These are phyloP conservation scores for Aspergillus viridinutans DNA, from an alignment of 2,329 filamentous ascomycete genomes.

Conservation along the genomic window DNA sequence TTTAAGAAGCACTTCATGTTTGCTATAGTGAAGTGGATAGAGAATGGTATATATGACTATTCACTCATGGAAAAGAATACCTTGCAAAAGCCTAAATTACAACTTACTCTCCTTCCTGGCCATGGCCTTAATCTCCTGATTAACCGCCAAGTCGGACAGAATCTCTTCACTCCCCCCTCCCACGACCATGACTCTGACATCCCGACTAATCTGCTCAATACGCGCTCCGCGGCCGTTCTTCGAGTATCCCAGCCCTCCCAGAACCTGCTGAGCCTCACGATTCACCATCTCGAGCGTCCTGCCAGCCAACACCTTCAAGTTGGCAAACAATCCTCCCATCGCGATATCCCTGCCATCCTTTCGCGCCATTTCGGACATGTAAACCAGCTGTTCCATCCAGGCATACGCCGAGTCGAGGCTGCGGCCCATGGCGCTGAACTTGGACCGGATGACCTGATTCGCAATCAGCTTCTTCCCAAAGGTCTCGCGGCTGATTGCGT, in stretches of 20 bases:
- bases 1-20: no score
- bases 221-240: slow-evolving; percentile 45
- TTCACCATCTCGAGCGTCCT: slow-evolving; percentile 49
- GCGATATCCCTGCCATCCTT: slow-evolving; percentile 11
- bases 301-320: slow-evolving; percentile 48
- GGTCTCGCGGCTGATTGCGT: slow-evolving; percentile 51
- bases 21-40: no score
- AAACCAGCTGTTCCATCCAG: slow-evolving; percentile 57
- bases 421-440: slow-evolving; percentile 52
- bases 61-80: no score
- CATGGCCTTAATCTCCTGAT: slow-evolving; percentile 40
- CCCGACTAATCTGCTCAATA: slow-evolving; percentile 52
- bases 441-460: slow-evolving; percentile 55
- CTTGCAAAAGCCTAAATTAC: no score
- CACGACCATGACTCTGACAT: slow-evolving; percentile 51
- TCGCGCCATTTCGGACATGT: slow-evolving; percentile 33
- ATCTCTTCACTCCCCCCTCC: slow-evolving; percentile 56
- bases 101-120: slow-evolving; percentile 6
- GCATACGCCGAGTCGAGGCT: slow-evolving; percentile 55
- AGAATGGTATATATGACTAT: no score
- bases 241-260: slow-evolving; percentile 52
- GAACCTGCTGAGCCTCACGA: slow-evolving; percentile 52
- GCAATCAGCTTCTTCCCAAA: slow-evolving; percentile 55
- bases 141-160: slow-evolving; percentile 49
- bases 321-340: slow-evolving; percentile 20